Evolutionary conservation across 208 protist genomes (phyloP).

Genomic region (Histomonas meleagridis): DNA sequence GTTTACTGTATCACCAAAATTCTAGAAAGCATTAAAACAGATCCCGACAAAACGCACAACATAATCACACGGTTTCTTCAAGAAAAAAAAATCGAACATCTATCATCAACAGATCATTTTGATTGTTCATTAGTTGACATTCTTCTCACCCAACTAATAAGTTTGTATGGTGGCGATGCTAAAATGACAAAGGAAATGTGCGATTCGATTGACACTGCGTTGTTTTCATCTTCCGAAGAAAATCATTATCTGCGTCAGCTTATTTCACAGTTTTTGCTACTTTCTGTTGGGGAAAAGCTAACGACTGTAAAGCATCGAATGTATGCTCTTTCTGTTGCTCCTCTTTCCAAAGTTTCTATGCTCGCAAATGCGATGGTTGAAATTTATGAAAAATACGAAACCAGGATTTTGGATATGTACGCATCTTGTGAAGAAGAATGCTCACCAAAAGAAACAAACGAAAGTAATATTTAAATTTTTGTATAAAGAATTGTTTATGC

Average conservation of each 20-base stretch:
- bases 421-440: no score
- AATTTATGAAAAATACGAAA: neutral
- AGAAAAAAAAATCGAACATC: neutral
- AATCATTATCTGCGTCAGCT: neutral
- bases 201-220: neutral
- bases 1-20: neutral
- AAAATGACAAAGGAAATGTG: neutral
- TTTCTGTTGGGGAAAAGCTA: neutral
- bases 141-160: neutral
- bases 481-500: slow-evolving; percentile 13
- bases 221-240: neutral
- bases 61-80: neutral
- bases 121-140: neutral
- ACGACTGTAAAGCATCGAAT: neutral
- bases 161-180: neutral
- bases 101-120: neutral
- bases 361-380: neutral
- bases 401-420: no score
- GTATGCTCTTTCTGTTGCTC: neutral
- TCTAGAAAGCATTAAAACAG: neutral
- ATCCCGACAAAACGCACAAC: neutral
- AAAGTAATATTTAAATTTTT: no score
- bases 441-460: no score
- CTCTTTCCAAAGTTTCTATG: neutral
- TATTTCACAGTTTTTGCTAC: neutral